A percentile compares a stretch with the other conserved stretches of the same genome.
Evolutionary conservation across 2,329 filamentous ascomycete species (phyloP).

Genomic region (Fusarium poae): DNA sequence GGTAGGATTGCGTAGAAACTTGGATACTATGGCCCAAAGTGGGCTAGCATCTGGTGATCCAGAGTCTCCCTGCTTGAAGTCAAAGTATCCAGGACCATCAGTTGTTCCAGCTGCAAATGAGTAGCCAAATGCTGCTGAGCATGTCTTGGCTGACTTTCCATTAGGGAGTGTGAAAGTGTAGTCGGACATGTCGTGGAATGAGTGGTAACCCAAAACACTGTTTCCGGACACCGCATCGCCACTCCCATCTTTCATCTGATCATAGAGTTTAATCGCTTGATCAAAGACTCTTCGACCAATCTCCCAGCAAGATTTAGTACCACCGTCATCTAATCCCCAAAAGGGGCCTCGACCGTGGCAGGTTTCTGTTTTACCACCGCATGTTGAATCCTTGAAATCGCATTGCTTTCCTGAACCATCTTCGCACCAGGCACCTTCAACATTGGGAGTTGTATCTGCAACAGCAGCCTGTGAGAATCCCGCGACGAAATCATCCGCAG

Average conservation of each 20-base stretch:
- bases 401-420: slow-evolving; percentile 13
- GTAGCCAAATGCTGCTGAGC: neutral
- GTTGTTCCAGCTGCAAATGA: slow-evolving; percentile 14
- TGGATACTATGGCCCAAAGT: slow-evolving; percentile 12
- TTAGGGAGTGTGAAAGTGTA: neutral
- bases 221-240: neutral
- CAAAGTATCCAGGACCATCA: slow-evolving; percentile 9
- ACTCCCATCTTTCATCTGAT: neutral
- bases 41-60: slow-evolving; percentile 12
- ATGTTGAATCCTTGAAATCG: slow-evolving; percentile 9
- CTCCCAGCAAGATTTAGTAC: slow-evolving; percentile 16
- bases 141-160: neutral
- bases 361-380: neutral
- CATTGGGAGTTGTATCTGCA: neutral
- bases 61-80: slow-evolving; percentile 16
- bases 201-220: slow-evolving; percentile 9
- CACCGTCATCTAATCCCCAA: slow-evolving; percentile 15
- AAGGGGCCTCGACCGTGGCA: slow-evolving; percentile 8
- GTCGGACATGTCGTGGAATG: slow-evolving; percentile 7
- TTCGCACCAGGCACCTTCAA: slow-evolving; percentile 19
- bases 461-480: slow-evolving; percentile 9
- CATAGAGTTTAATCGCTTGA: neutral
- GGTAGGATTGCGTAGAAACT: slow-evolving; percentile 8
- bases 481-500: slow-evolving; percentile 5
- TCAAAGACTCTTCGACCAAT: slow-evolving; percentile 13